Evolutionary conservation across 257 asterid genomes (phyloP).

Genomic region (Fraxinus cuspidata): DNA sequence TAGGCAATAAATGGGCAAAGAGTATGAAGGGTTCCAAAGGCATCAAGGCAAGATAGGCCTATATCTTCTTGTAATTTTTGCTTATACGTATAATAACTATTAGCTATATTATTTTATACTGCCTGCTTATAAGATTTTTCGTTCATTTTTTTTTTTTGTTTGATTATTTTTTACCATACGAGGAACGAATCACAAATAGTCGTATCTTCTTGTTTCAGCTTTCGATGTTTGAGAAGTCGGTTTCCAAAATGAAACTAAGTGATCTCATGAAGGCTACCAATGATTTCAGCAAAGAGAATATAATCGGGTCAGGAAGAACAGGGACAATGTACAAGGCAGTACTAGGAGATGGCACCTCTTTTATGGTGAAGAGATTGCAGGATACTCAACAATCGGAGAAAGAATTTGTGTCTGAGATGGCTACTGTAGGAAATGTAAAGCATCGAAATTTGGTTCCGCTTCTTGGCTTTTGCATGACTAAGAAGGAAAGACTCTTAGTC

Average conservation of each 20-base stretch:
- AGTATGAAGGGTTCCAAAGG: slow-evolving; percentile 49
- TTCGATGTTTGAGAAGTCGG: slow-evolving; percentile 45
- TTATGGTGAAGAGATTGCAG: slow-evolving; percentile 48
- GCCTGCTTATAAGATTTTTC: background rate
- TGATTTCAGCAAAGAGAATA: slow-evolving; percentile 39
- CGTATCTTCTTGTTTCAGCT: slow-evolving; percentile 32
- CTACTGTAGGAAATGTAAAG: slow-evolving; percentile 39
- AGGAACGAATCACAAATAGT: background rate
- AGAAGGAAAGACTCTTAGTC: slow-evolving; percentile 43
- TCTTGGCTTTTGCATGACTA: slow-evolving; percentile 42
- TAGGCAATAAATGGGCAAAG: slow-evolving; percentile 55
- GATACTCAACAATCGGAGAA: slow-evolving; percentile 44
- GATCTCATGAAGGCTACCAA: slow-evolving; percentile 47
- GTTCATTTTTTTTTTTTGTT: background rate
- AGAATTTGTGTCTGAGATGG: slow-evolving; percentile 49
- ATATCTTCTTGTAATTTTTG: background rate
- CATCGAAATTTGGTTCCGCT: slow-evolving; percentile 46
- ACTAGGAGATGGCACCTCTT: slow-evolving; percentile 38
- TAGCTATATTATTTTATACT: background rate
- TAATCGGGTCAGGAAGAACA: slow-evolving; percentile 39
- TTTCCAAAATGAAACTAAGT: slow-evolving; percentile 44
- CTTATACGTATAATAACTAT: background rate
- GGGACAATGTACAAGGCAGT: slow-evolving; percentile 45
- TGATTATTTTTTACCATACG: background rate
- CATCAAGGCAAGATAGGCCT: slow-evolving; percentile 37